Evolutionary conservation across 2,329 filamentous ascomycete species (phyloP), one percentile per base, ranked within the genome.

Genomic region (Metarhizium humberi): DNA sequence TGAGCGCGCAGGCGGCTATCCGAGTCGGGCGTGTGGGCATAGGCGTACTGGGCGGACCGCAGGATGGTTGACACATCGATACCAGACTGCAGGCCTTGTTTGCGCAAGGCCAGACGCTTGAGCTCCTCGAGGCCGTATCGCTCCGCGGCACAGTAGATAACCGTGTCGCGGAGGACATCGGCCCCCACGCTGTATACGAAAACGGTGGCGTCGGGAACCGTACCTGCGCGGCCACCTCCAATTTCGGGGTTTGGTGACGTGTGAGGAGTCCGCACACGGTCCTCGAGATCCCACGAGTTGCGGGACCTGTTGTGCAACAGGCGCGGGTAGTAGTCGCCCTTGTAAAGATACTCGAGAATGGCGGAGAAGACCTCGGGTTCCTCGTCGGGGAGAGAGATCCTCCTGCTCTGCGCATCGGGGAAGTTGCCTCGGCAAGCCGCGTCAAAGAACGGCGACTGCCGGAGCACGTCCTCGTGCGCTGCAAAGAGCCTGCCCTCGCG

Each of bases 271-370:
- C 60, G 60, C 56, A 58, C 62, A 49, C 66, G 62, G 71, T 88
- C 87, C 81, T 96, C 90, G 75, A 96, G 88, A 71, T 90, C 85
- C 88, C 89, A 96, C 76, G 86, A 87, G 78, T 89, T 86, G 69
- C 84, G 87, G 72, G 86, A 85, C 80, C 88, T 90, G 81, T 89
- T 88, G 73, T 90, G 89, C 64, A 95, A 69, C 75, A 96, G 80
- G 72, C 90, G 88, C 55, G 92, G 92, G 73, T 88, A 94, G 76
- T 95, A 96, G 80, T 95, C 91, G 63, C 89, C 90, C 78, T 95
- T 95, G 86, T 96, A 96, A 63, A 96, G 84, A 72, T 92, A 96
- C 78, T 96, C 92, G 76, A 96, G 90, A 66, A 96, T 79, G 67
- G 88, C 92, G 70, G 90, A 95, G 74, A 96, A 89, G 71, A 95